Evolutionary conservation across 768 basidiomycete species (phyloP).

Genomic region (Trametes cingulata): DNA sequence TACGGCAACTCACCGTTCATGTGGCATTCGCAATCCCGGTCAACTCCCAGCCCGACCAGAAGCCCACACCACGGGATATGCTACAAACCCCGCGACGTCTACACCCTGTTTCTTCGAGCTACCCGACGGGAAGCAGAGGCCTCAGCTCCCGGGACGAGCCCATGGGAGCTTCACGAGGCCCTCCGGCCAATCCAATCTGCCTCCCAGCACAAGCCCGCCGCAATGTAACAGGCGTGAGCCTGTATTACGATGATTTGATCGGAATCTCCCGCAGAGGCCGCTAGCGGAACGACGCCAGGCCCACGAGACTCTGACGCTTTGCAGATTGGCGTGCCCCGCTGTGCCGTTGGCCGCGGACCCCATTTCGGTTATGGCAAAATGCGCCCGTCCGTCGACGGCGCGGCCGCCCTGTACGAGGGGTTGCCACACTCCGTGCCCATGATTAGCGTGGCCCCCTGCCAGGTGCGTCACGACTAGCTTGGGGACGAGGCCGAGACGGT

Average conservation of each 20-base stretch:
- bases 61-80: background rate
- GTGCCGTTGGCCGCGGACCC: background rate
- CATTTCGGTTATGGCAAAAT: conserved; percentile 1
- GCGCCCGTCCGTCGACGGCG: background rate
- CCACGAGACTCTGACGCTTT: background rate
- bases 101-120: background rate
- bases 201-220: background rate
- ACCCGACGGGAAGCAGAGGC: background rate
- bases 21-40: background rate
- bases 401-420: background rate
- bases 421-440: background rate
- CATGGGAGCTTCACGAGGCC: background rate
- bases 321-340: background rate
- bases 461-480: conserved; percentile 2
- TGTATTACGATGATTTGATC: conserved; percentile 1
- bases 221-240: background rate
- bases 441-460: conserved; percentile 9
- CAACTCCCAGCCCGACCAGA: background rate
- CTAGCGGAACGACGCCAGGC: background rate
- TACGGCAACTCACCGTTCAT: background rate
- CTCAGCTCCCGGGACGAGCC: background rate
- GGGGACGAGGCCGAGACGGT: background rate
- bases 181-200: background rate
- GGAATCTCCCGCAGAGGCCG: background rate
- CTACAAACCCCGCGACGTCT: background rate